phyloP scores from a whole-genome alignment of 2,329 filamentous ascomycete genomes.

The Colletotrichum eleusines region DNA sequence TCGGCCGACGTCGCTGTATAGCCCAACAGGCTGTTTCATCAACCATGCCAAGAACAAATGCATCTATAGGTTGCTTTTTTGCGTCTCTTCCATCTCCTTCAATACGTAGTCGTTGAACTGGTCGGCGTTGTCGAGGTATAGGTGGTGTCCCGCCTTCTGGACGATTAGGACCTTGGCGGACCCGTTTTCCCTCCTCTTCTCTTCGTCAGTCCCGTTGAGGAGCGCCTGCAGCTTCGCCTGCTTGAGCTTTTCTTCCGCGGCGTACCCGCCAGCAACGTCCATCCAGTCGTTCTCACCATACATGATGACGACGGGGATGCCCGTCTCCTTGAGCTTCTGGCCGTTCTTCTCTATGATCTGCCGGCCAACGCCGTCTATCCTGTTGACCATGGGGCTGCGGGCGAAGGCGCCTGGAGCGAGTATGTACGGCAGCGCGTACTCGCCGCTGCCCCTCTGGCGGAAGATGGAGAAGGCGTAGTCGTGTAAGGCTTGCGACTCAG shows the following conservation, averaged over 20 bases:
- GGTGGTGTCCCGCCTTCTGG: constrained; percentile 67
- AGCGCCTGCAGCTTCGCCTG: constrained; percentile 73
- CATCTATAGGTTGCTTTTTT: constrained; percentile 30
- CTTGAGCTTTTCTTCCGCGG: constrained; percentile 83
- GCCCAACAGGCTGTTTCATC: not conserved
- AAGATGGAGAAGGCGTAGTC: constrained; percentile 96
- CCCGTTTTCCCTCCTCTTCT: constrained; percentile 80
- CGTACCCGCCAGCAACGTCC: constrained; percentile 89
- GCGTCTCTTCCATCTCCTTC: constrained; percentile 66
- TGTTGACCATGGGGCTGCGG: constrained; percentile 85
- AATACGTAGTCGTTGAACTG: constrained; percentile 67
- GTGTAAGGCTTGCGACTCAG: constrained; percentile 87
- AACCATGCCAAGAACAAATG: not conserved
- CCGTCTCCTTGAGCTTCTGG: constrained; percentile 63
- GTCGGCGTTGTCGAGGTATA: constrained; percentile 71
- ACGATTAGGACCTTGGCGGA: constrained; percentile 86
- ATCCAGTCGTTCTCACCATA: constrained; percentile 99
- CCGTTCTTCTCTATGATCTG: constrained; percentile 61
- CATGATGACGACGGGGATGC: constrained; percentile 89
- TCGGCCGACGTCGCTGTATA: not conserved
- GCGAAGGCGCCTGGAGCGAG: constrained; percentile 95
- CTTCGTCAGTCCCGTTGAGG: constrained; percentile 72
- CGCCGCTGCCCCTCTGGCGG: constrained; percentile 89
- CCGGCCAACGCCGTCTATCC: constrained; percentile 89
- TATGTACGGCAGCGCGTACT: constrained; percentile 93